phyloP scores from a whole-genome alignment of 2,329 filamentous ascomycete species.

The Trichoderma atrobrunneum region DNA sequence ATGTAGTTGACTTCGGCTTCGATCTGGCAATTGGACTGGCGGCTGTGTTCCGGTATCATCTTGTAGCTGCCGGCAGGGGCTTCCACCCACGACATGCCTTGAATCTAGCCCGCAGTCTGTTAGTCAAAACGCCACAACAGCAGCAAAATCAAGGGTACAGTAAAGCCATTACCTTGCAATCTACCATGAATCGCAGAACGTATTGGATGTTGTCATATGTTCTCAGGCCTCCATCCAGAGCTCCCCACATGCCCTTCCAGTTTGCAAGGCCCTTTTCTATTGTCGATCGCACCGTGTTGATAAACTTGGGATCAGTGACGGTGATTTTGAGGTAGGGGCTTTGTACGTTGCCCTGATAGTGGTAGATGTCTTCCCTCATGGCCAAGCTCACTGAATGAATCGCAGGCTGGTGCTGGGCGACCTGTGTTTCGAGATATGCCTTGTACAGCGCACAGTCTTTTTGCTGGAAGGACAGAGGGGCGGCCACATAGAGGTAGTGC shows the following conservation, averaged over 20 bases:
- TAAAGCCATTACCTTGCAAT: slow-evolving; percentile 65
- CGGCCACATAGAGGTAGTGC: slow-evolving; percentile 92
- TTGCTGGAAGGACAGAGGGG: slow-evolving; percentile 75
- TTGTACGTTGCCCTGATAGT: slow-evolving; percentile 89
- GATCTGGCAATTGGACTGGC: slow-evolving; percentile 93
- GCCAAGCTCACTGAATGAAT: slow-evolving; percentile 81
- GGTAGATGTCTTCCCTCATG: slow-evolving; percentile 86
- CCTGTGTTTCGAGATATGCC: slow-evolving; percentile 72
- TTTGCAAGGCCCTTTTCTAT: slow-evolving; percentile 78
- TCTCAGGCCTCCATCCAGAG: slow-evolving; percentile 65
- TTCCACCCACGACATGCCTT: slow-evolving; percentile 98
- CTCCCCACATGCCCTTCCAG: slow-evolving; percentile 87
- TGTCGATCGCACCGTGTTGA: slow-evolving; percentile 68
- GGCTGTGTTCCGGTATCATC: slow-evolving; percentile 61
- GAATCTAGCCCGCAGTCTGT: slow-evolving; percentile 52
- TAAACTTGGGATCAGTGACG: slow-evolving; percentile 83
- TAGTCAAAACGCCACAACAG: not conserved
- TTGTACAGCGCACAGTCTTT: slow-evolving; percentile 77
- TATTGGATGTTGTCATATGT: slow-evolving; percentile 98
- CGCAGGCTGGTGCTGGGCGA: slow-evolving; percentile 69
- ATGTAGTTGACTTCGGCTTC: slow-evolving; percentile 82
- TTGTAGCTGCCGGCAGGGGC: slow-evolving; percentile 71
- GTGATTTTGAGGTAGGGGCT: slow-evolving; percentile 92
- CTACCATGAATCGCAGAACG: slow-evolving; percentile 94
- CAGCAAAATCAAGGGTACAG: not conserved